These are phyloP conservation scores for Trametes cingulata DNA, from an alignment of 768 basidiomycete genomes.

Conservation along the genomic window DNA sequence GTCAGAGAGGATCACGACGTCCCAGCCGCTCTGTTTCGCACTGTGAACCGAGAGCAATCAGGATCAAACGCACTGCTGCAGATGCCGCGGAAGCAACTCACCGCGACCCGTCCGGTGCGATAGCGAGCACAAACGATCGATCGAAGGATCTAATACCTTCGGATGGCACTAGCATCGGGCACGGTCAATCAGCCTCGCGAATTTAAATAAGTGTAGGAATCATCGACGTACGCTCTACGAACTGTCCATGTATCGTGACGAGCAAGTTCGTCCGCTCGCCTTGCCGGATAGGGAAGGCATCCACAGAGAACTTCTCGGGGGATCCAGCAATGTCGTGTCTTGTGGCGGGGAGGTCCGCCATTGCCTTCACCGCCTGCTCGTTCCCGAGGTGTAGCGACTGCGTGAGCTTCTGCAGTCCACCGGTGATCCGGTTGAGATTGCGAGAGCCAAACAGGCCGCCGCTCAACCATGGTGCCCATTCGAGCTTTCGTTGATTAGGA, in stretches of 20 bases:
- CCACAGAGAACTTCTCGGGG: slow-evolving; percentile 82
- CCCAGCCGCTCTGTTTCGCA: slow-evolving; percentile 85
- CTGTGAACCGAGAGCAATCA: slow-evolving; percentile 38
- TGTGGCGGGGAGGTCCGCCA: slow-evolving; percentile 70
- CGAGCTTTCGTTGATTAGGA: slow-evolving; percentile 82
- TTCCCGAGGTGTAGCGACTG: slow-evolving; percentile 72
- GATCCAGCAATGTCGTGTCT: slow-evolving; percentile 80
- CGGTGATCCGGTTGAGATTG: slow-evolving; percentile 68
- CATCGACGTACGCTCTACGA: slow-evolving; percentile 73
- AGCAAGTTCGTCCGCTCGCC: slow-evolving; percentile 59
- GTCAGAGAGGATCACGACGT: slow-evolving; percentile 87
- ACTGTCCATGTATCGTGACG: slow-evolving; percentile 85
- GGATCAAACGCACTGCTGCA: slow-evolving; percentile 16
- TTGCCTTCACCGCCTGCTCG: slow-evolving; percentile 59
- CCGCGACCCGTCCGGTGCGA: slow-evolving; percentile 81
- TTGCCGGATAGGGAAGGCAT: slow-evolving; percentile 76
- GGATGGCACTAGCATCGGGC: slow-evolving; percentile 51
- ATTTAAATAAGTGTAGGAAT: not conserved
- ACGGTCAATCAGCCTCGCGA: slow-evolving; percentile 10
- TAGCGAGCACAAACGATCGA: slow-evolving; percentile 84
- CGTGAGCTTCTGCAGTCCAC: slow-evolving; percentile 60
- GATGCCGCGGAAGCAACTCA: slow-evolving; percentile 43
- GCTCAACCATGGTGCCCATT: slow-evolving; percentile 72
- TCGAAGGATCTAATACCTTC: slow-evolving; percentile 91
- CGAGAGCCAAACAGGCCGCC: slow-evolving; percentile 63